Evolutionary conservation across 2,329 filamentous ascomycete species (phyloP).

Genomic region (Bretziella fagacearum): DNA sequence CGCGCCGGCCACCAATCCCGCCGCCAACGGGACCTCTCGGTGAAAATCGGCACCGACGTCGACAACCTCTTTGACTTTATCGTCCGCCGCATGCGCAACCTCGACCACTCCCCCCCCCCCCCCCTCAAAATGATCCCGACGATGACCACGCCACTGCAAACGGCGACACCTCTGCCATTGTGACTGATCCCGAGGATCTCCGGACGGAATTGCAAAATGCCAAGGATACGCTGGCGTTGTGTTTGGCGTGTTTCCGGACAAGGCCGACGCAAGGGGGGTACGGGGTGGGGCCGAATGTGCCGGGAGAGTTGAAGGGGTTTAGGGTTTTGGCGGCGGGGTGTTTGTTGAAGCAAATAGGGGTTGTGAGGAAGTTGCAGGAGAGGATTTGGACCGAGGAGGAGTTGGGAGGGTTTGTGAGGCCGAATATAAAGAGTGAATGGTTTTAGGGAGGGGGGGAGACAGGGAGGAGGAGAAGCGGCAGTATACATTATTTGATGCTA

Average conservation of each 20-base stretch:
- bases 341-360: background rate
- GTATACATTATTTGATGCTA: background rate
- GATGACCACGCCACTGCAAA: too few relatives aligned
- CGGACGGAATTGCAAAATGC: background rate
- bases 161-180: too few relatives aligned
- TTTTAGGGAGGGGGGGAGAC: background rate
- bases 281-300: conserved; percentile 11
- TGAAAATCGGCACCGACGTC: conserved; percentile 35
- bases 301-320: conserved; percentile 22
- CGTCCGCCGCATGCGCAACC: conserved; percentile 21
- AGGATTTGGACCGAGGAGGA: background rate
- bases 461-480: background rate
- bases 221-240: conserved; percentile 14
- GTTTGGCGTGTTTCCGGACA: conserved; percentile 15
- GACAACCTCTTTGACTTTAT: conserved; percentile 29
- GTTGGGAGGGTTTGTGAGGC: background rate
- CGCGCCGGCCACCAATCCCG: conserved; percentile 31
- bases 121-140: too few relatives aligned
- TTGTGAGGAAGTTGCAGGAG: background rate
- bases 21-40: conserved; percentile 34
- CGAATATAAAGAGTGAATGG: background rate
- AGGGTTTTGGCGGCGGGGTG: conserved; percentile 20
- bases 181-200: background rate
- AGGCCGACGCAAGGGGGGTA: conserved; percentile 20
- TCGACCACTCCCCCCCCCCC: background rate